Conservation (phyloP, 257 asterid genomes). For the Ballota nigra region DNA sequence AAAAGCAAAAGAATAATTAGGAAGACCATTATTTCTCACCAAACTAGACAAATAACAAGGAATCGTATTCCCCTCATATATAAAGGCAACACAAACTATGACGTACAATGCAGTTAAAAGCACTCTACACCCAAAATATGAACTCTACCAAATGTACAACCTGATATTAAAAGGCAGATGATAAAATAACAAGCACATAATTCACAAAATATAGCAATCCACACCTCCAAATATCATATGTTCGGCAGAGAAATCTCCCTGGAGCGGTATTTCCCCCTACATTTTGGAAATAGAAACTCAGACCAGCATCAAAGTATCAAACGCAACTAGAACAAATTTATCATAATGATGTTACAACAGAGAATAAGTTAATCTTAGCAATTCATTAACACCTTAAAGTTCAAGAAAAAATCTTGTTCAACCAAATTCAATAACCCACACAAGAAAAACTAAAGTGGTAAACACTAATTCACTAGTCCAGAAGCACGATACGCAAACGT, state of each 20-base stretch:
- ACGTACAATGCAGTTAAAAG: not conserved
- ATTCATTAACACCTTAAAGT: conserved; percentile 3
- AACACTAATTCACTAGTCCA: not conserved
- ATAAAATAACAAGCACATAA: not conserved
- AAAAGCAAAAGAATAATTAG: conserved; percentile 8
- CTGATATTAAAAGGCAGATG: not conserved
- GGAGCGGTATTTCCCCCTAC: conserved; percentile 97
- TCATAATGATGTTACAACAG: not conserved
- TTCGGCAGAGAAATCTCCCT: conserved; percentile 97
- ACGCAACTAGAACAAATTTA: not conserved
- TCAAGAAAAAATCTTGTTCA: not conserved
- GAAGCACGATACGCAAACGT: no score
- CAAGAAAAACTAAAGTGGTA: not conserved
- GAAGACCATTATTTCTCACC: conserved; percentile 9
- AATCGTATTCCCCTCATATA: conserved; percentile 4
- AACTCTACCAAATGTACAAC: conserved; percentile 14
- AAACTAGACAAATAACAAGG: not conserved
- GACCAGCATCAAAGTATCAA: not conserved
- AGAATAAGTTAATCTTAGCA: not conserved
- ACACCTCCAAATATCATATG: conserved; percentile 99
- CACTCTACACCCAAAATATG: conserved; percentile 1
- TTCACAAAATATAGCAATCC: conserved; percentile 6
- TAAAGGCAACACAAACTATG: not conserved
- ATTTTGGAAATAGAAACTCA: conserved; percentile 23
- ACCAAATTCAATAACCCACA: not conserved